These are phyloP conservation scores for Solanum hybrid DNA, from an alignment of 305 asterid genomes.

Conservation along the genomic window DNA sequence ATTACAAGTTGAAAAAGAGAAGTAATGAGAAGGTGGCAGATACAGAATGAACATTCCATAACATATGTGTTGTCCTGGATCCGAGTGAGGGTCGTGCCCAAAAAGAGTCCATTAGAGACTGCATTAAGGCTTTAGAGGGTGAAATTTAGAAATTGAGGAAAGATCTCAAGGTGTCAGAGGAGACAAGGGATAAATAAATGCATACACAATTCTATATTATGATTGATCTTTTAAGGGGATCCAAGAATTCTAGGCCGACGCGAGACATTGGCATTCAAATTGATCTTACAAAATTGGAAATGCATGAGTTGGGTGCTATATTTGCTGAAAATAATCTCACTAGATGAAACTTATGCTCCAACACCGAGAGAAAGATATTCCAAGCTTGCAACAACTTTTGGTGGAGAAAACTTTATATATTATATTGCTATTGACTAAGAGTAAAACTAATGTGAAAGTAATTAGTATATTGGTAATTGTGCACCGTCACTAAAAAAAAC, in stretches of 20 bases:
- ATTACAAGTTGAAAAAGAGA: neutral
- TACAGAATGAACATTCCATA: neutral
- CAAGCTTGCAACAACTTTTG: neutral
- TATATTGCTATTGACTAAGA: neutral
- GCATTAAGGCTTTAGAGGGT: too few species aligned
- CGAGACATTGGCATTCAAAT: neutral
- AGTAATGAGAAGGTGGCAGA: neutral
- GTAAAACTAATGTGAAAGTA: neutral
- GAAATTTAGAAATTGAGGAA: too few species aligned
- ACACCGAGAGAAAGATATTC: neutral
- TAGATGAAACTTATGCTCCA: neutral
- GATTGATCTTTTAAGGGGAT: neutral
- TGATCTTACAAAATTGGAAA: neutral
- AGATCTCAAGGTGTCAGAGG: neutral
- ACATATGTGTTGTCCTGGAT: neutral
- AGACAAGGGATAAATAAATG: too few species aligned
- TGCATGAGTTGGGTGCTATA: neutral
- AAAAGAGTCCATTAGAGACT: neutral
- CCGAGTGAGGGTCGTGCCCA: neutral
- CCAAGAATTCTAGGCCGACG: neutral
- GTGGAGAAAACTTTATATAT: neutral
- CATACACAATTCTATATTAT: neutral
- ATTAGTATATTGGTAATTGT: neutral
- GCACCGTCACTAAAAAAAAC: neutral
- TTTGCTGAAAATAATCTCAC: neutral